These are phyloP conservation scores for Leptographium procerum DNA, from an alignment of 2,329 filamentous ascomycete genomes.

Conservation along the genomic window DNA sequence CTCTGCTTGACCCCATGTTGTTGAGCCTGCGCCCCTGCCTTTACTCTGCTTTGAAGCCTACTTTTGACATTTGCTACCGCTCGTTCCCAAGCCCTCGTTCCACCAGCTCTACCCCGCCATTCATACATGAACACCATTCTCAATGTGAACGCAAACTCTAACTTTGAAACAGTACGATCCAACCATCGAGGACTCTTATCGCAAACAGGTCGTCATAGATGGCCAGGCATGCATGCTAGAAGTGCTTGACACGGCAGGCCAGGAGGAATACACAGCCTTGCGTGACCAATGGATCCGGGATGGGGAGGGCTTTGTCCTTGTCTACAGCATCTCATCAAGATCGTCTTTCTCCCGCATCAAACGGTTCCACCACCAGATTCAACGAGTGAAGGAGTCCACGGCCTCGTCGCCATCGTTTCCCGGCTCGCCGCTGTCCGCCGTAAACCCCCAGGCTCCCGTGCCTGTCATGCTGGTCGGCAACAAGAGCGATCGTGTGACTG, in stretches of 20 bases:
- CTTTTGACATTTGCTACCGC: too few relatives aligned
- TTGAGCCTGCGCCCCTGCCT: not conserved
- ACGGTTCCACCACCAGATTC: constrained; percentile 92
- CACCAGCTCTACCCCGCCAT: not conserved
- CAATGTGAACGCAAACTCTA: not conserved
- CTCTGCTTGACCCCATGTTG: not conserved
- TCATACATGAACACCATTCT: not conserved
- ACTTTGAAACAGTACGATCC: constrained; percentile 57
- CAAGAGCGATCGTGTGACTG: constrained; percentile 93
- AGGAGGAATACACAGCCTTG: constrained; percentile 95
- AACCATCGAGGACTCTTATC: constrained; percentile 79
- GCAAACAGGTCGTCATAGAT: constrained; percentile 88
- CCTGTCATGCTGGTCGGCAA: constrained; percentile 98
- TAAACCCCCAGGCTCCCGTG: constrained; percentile 53
- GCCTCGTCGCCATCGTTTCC: constrained; percentile 66
- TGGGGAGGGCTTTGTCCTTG: constrained; percentile 91
- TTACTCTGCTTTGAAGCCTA: not conserved
- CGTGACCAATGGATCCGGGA: constrained; percentile 98
- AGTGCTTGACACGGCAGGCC: constrained; percentile 90
- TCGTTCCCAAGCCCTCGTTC: not conserved
- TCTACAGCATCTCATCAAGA: constrained; percentile 96
- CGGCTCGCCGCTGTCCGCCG: constrained; percentile 56
- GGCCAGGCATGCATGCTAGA: constrained; percentile 94
- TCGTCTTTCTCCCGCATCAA: constrained; percentile 92
- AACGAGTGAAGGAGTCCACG: constrained; percentile 88